phyloP scores from a whole-genome alignment of 306 rosid genomes.

The Casuarina equisetifolia region DNA sequence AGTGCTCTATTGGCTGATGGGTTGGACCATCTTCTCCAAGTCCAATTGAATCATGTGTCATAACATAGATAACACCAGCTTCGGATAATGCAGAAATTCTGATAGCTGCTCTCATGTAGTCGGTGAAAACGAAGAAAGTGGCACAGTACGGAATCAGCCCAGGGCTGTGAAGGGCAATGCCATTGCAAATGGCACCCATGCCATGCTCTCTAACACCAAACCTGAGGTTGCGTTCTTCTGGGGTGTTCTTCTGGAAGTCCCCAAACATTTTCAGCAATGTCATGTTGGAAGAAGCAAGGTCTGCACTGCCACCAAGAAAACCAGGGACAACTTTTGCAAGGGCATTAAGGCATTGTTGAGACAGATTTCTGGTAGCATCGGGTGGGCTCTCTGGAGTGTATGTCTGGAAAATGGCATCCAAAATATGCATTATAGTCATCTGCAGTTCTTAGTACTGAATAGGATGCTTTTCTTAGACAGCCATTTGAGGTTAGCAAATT shows the following conservation, averaged over 20 bases:
- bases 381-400: constrained; percentile 94
- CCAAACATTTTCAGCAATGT: constrained; percentile 84
- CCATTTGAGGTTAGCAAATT: not conserved
- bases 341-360: constrained; percentile 90
- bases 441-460: not conserved
- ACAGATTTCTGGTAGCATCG: constrained; percentile 89
- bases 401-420: constrained; percentile 55
- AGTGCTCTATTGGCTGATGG: constrained; percentile 95
- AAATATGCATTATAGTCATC: constrained; percentile 19
- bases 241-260: constrained; percentile 82
- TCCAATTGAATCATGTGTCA: constrained; percentile 98
- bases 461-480: not conserved
- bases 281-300: constrained; percentile 99
- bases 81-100: constrained; percentile 81
- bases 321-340: constrained; percentile 90
- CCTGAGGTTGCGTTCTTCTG: constrained; percentile 88
- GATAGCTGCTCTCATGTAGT: constrained; percentile 98
- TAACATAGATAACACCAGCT: constrained; percentile 80
- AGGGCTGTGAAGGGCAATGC: constrained; percentile 94
- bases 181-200: constrained; percentile 97
- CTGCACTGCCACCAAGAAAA: constrained; percentile 99
- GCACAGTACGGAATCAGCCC: constrained; percentile 93
- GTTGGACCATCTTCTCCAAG: constrained; percentile 99
- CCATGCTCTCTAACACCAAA: constrained; percentile 97
- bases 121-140: constrained; percentile 97